Evolutionary conservation across 23 red algal species (phyloP).

Genomic region (Cyanidioschyzon merolae): DNA sequence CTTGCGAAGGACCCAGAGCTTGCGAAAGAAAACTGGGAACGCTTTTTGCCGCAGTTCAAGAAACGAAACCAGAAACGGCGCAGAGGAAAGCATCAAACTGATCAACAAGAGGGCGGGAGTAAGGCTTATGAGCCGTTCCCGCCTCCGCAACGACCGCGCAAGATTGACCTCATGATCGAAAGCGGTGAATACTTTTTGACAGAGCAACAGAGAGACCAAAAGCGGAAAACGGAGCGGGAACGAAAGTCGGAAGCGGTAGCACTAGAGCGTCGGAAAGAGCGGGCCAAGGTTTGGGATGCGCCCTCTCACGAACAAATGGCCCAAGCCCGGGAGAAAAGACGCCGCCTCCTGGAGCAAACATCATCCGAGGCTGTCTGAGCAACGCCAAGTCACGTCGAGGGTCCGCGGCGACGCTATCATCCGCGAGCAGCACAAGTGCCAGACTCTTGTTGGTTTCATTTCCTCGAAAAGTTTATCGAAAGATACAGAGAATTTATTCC

Average conservation of each 20-base stretch:
- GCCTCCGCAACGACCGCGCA: slow-evolving; percentile 59
- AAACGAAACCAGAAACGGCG: slow-evolving; percentile 37
- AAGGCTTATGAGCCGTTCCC: slow-evolving; percentile 48
- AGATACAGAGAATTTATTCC: background rate
- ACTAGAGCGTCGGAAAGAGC: background rate
- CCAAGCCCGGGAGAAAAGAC: background rate
- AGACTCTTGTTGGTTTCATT: no score
- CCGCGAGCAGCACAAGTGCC: no score
- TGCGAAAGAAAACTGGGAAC: slow-evolving; percentile 76
- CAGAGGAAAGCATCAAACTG: slow-evolving; percentile 12
- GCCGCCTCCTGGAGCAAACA: background rate
- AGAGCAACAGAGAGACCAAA: slow-evolving; percentile 25
- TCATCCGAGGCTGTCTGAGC: no score
- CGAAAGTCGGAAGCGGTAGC: background rate
- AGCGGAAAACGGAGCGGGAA: slow-evolving; percentile 1
- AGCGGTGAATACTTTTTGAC: slow-evolving; percentile 93
- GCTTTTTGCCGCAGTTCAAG: slow-evolving; percentile 97
- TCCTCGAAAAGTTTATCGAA: no score
- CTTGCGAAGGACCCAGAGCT: slow-evolving; percentile 73
- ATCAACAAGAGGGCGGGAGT: slow-evolving; percentile 26
- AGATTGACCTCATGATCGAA: slow-evolving; percentile 78
- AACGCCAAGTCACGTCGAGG: no score
- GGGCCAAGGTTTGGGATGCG: background rate
- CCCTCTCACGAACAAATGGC: background rate
- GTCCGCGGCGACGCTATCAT: no score